These are phyloP conservation scores for Fusarium redolens DNA, from an alignment of 2,329 filamentous ascomycete genomes.

Conservation along the genomic window DNA sequence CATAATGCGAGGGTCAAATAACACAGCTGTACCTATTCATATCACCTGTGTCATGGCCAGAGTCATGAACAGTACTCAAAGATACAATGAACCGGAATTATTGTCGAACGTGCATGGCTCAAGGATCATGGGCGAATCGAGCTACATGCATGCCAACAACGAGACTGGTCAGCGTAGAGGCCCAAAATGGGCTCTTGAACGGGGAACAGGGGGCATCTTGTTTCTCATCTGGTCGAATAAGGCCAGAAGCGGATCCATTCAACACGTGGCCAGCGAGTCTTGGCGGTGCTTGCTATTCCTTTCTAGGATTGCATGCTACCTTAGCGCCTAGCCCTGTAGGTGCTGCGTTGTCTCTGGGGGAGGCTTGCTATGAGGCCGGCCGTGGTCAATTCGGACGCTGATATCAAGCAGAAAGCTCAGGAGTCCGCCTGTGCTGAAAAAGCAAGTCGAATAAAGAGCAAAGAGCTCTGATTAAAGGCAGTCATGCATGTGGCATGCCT, in stretches of 20 bases:
- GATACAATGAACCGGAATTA: constrained; percentile 20
- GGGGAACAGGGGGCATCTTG: constrained; percentile 27
- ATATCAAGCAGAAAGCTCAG: constrained; percentile 9
- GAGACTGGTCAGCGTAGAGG: constrained; percentile 25
- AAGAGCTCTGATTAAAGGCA: background rate
- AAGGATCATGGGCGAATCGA: constrained; percentile 21
- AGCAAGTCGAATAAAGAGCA: constrained; percentile 2
- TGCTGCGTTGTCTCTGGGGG: constrained; percentile 12
- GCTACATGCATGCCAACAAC: constrained; percentile 10
- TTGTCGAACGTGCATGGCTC: constrained; percentile 7
- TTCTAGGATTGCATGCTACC: constrained; percentile 9
- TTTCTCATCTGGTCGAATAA: constrained; percentile 40
- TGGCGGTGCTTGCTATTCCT: constrained; percentile 25
- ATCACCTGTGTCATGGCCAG: background rate
- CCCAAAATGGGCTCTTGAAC: constrained; percentile 29
- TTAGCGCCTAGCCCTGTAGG: constrained; percentile 29
- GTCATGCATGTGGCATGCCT: background rate
- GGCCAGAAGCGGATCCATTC: constrained; percentile 41
- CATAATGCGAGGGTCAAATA: background rate
- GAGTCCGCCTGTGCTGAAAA: constrained; percentile 7
- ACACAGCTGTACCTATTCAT: background rate
- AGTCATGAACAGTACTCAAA: constrained; percentile 10
- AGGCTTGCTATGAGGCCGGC: background rate
- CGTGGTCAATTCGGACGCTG: background rate
- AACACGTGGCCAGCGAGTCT: constrained; percentile 42